phyloP scores from a whole-genome alignment of 352 stramenopile species.

The Halophytophthora polymorphica region DNA sequence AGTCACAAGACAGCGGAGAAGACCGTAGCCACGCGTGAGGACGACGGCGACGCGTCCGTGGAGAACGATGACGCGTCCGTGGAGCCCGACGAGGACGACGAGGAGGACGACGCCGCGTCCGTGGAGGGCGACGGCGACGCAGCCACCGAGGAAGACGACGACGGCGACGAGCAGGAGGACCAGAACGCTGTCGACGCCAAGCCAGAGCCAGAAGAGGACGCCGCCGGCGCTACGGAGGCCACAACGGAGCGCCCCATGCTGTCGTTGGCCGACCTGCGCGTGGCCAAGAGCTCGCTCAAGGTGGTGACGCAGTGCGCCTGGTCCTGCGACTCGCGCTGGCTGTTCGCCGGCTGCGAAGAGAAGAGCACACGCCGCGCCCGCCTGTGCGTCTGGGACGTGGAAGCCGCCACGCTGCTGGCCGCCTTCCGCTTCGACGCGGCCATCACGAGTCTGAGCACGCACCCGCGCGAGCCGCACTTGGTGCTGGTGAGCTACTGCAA shows the following conservation, averaged over 20 bases:
- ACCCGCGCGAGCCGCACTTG: slow-evolving; percentile 50
- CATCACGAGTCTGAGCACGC: slow-evolving; percentile 54
- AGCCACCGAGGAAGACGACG: slow-evolving; percentile 31
- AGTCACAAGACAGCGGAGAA: slow-evolving; percentile 6
- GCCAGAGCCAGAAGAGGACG: slow-evolving; percentile 1
- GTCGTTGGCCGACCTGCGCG: slow-evolving; percentile 43
- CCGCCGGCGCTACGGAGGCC: not conserved
- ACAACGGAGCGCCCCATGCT: slow-evolving; percentile 16
- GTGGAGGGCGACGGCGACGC: slow-evolving; percentile 25
- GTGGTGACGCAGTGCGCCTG: slow-evolving; percentile 61
- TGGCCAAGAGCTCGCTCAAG: slow-evolving; percentile 55
- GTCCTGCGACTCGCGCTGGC: slow-evolving; percentile 56
- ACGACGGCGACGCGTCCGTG: slow-evolving; percentile 22
- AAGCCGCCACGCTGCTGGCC: slow-evolving; percentile 48
- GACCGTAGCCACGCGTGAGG: slow-evolving; percentile 26
- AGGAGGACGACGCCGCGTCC: slow-evolving; percentile 23
- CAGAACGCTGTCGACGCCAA: slow-evolving; percentile 18
- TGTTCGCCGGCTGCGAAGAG: slow-evolving; percentile 71
- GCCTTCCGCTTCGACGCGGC: slow-evolving; percentile 55
- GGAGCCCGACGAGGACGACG: slow-evolving; percentile 41
- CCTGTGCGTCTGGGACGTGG: slow-evolving; percentile 69
- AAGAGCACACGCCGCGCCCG: slow-evolving; percentile 51
- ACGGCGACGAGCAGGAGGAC: slow-evolving; percentile 16
- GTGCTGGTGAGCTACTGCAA: slow-evolving; percentile 64
- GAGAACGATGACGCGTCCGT: slow-evolving; percentile 33